Evolutionary conservation across 2,329 filamentous ascomycete genomes (phyloP), one percentile per base, ranked within the genome.

Genomic region (Dothiorella sarmentorum): DNA sequence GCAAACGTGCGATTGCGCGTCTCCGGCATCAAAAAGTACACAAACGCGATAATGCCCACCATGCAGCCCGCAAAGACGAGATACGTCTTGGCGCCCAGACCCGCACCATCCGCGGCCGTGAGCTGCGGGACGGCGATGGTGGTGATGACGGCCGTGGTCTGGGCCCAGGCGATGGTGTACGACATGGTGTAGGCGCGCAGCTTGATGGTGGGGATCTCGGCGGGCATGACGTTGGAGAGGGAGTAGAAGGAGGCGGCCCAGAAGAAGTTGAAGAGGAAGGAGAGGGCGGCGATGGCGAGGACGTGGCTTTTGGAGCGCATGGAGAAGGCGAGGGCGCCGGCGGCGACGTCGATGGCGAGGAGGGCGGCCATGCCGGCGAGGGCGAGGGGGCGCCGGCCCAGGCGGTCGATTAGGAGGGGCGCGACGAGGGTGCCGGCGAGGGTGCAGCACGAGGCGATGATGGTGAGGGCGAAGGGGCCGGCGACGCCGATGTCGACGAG

Each of bases 401-500:
- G 72, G 62, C 79, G 81, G 68, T 90, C 87, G 62, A 90, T 86
- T 44, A 90, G 78, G 62, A 18, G 73, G 68, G 9, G 71, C 68
- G 81, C 83, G 60, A 90, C 75, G n/a, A 90, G 77, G 84, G 86
- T 73, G 18, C 73, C 73, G 1, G 71, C 68, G 17, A 75, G 65
- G 6, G 69, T 70, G 52, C 68, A 71, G 60, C 70, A 72, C 13
- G 71, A 67, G 9, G 70, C 90, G 62, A 90, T 61, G 31, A 90
- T 70, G 0, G 88, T 90, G 43, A 87, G 73, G 0, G 80, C 72
- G 0, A 68, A 37, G 73, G 87, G 89, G 78, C 90, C 90, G 67
- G 91, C 85, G 1, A 90, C 84, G 53, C 88, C 89, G 65, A 89
- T 91, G 62, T 91, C 84, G 27, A 88, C 88, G 0, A 88, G 91